Base-by-base conservation (phyloP, 257 asterid genomes). In the Scutellaria galericulata region DNA sequence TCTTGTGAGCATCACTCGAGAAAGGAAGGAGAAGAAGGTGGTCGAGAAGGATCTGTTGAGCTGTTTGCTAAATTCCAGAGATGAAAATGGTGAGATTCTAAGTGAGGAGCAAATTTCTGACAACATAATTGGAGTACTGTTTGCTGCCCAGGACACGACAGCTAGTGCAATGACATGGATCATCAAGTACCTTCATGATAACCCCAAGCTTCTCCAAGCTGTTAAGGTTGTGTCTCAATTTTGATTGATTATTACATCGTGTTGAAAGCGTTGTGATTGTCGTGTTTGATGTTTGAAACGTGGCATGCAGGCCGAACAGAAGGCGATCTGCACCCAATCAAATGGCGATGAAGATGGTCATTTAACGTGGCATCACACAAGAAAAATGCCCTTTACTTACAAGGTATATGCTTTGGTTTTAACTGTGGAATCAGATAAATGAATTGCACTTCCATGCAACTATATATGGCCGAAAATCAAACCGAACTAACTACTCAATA, bases 91-190 rank as follows among this genome's bases (percentile, higher is more conserved):
- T 6, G 72, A 57, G 71, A 46, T 42, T 24, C 83, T 93, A 35
- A 82, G 77, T 8, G 93, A 86, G 12, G 94, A 88, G 39, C 91
- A 89, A 63, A 86, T 91, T 15, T 89, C 89, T 3, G 98, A 93
- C 58, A 93, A 92, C 78, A 83, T 92, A 35, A 92, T 90, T 12
- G 98, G 98, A 63, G 93, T 86, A 9, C 86, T 92, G 13, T 92
- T 92, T 39, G 98, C 98, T 0, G 98, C 98, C 1, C 95, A 90
- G 67, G 97, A 92, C 61, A 92, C 98, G 0, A 92, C 97, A 0
- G 96, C 97, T 0, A 92, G 90, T 84, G 88, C 84, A 59, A 74
- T 90, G 83, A 92, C 97, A 12, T 92, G 98, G 98, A 79, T 86
- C 31, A 46, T 92, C 75, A 92, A 90, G 77, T 90, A 90, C 80